Base-by-base conservation (phyloP, 2,329 filamentous ascomycete genomes). In the Akanthomyces lecanii region DNA sequence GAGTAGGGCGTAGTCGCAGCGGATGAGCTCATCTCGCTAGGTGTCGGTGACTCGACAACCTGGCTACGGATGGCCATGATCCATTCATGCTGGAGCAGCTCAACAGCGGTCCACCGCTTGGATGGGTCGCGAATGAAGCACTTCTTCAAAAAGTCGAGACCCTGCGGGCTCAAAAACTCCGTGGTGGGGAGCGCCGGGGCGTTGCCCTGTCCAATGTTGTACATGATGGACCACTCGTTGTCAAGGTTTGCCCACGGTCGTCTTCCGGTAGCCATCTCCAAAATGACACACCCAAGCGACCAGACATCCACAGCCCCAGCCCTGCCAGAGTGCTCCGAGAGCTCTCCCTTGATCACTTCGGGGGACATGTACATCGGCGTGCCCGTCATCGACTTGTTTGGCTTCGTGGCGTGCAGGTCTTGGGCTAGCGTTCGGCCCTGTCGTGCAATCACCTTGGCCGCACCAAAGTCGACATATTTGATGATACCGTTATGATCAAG, bases 331-430 rank as follows among this genome's bases (percentile, higher is more conserved):
- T 87, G 88, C 67, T 93, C 89, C 12, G 87, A 80, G 73, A 87
- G 88, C 68, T 93, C 89, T 63, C 95, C 95, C 71, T 93, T 96
- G 79, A 99, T 98, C 47, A 97, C 92, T 79, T 99, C 95, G 5
- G 95, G 95, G 7, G 95, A 98, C 95, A 99, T 99, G 81, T 99
- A 99, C 95, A 99, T 99, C 3, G 95, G 95, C 12, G 95, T 99
- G 69, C 95, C 95, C 23, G 93, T 97, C 88, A 98, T 97, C 42
- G 91, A 95, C 72, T 92, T 90, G 76, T 96, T 93, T 55, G 89
- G 84, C 70, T 85, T 82, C 33, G 82, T 79, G 44, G 84, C 82
- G 28, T 82, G 80, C 60, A 88, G 76, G 69, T 87, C 84, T 16
- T 70, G 69, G 25, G 91, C 86, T 21, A 97, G 80, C 4, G 95